These are phyloP conservation scores for Xerocomus potaroensis DNA, from an alignment of 768 basidiomycete genomes.

Conservation along the genomic window DNA sequence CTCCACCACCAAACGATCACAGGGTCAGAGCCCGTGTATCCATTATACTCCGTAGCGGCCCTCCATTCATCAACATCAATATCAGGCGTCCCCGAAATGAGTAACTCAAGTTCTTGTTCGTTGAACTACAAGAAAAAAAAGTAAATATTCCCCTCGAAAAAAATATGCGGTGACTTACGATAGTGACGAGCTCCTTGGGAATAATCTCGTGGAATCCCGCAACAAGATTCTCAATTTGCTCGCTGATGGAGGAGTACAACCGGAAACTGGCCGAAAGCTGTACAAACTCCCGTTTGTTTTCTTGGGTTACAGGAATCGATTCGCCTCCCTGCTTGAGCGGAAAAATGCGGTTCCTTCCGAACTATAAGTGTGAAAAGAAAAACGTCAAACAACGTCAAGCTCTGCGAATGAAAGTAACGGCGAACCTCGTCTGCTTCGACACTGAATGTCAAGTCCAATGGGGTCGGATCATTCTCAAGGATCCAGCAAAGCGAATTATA, in stretches of 20 bases:
- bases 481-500: constrained; percentile 99
- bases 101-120: constrained; percentile 88
- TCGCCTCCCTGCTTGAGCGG: constrained; percentile 85
- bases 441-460: constrained; percentile 87
- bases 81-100: constrained; percentile 97
- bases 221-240: constrained; percentile 88
- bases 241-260: constrained; percentile 88
- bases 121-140: constrained; percentile 62
- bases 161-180: constrained; percentile 49
- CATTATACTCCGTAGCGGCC: constrained; percentile 86
- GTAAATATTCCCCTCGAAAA: neutral
- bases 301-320: constrained; percentile 83
- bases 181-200: constrained; percentile 91
- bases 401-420: too few species aligned
- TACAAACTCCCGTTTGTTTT: constrained; percentile 96
- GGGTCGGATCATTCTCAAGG: constrained; percentile 88
- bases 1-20: constrained; percentile 99
- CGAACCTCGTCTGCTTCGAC: constrained; percentile 89
- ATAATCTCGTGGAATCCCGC: constrained; percentile 97
- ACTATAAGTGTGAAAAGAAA: constrained; percentile 40
- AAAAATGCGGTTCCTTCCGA: constrained; percentile 86
- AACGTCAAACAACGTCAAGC: neutral
- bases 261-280: constrained; percentile 93
- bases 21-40: constrained; percentile 84
- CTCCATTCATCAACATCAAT: constrained; percentile 99